These are phyloP conservation scores for Lachnellula occidentalis DNA, from an alignment of 2,329 filamentous ascomycete species.

Conservation along the genomic window DNA sequence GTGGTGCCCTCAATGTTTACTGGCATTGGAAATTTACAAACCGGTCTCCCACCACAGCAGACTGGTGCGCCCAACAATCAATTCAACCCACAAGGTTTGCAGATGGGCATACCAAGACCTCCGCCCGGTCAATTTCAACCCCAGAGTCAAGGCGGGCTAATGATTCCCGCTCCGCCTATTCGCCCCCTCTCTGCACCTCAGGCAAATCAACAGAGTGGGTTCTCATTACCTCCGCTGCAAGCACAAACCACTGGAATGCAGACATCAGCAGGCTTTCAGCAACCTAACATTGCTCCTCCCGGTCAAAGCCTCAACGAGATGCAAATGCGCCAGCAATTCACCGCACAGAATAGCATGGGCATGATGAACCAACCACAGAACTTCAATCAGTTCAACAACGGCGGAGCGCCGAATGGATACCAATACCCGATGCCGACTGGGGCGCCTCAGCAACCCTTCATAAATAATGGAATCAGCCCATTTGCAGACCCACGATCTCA, in stretches of 20 bases:
- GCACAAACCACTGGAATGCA: slow-evolving; percentile 75
- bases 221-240: slow-evolving; percentile 69
- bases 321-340: slow-evolving; percentile 43
- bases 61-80: slow-evolving; percentile 23
- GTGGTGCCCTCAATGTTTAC: slow-evolving; percentile 56
- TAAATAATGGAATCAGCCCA: slow-evolving; percentile 43
- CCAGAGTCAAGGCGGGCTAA: slow-evolving; percentile 56
- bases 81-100: slow-evolving; percentile 36
- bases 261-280: slow-evolving; percentile 44
- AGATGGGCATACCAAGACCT: slow-evolving; percentile 58
- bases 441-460: slow-evolving; percentile 28
- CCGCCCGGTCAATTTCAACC: slow-evolving; percentile 56
- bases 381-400: slow-evolving; percentile 30
- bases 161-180: slow-evolving; percentile 69
- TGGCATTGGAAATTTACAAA: slow-evolving; percentile 43
- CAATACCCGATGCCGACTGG: slow-evolving; percentile 25
- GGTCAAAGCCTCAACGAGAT: slow-evolving; percentile 76
- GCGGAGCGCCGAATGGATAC: slow-evolving; percentile 22
- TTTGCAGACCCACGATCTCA: slow-evolving; percentile 52
- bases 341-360: slow-evolving; percentile 36
- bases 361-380: slow-evolving; percentile 26
- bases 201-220: slow-evolving; percentile 67
- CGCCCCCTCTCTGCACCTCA: slow-evolving; percentile 84
- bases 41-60: slow-evolving; percentile 32
- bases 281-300: slow-evolving; percentile 59